phyloP scores from a whole-genome alignment of 2,329 filamentous ascomycete genomes.

The Scedosporium boydii region DNA sequence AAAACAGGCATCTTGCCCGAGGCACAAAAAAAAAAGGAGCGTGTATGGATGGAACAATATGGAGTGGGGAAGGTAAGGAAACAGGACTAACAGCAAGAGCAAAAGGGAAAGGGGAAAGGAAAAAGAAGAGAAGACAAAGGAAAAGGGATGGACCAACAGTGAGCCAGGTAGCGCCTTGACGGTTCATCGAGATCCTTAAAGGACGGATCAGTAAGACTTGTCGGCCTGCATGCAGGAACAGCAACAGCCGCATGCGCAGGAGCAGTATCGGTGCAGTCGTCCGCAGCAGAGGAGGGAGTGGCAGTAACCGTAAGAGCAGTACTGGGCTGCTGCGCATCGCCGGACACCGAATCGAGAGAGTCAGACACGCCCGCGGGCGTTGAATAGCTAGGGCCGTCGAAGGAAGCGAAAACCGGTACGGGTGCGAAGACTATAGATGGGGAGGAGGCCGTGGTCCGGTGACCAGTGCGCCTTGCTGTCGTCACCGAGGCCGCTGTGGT shows the following conservation, averaged over 20 bases:
- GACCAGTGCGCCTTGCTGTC: neutral
- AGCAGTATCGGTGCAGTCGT: neutral
- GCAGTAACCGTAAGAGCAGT: neutral
- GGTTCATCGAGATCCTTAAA: constrained; percentile 40
- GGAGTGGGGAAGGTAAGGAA: neutral
- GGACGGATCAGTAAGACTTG: constrained; percentile 40
- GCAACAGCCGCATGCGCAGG: neutral
- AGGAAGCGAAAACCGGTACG: neutral
- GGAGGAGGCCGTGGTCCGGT: neutral
- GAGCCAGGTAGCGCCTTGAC: constrained; percentile 37
- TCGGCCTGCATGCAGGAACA: constrained; percentile 5
- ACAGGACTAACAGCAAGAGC: neutral
- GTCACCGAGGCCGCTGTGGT: neutral
- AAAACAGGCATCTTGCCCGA: too few relatives aligned
- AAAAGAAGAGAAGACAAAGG: neutral
- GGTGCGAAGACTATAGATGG: neutral
- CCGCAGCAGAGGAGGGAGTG: neutral
- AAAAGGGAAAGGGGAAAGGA: neutral
- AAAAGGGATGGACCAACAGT: constrained; percentile 27
- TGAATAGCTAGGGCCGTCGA: neutral
- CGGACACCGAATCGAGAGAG: neutral
- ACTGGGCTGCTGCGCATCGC: neutral
- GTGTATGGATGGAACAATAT: neutral
- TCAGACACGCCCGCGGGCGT: neutral
- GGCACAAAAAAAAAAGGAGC: neutral